phyloP scores from a whole-genome alignment of 1,284 basidiomycete genomes.

The Bjerkandera adusta region DNA sequence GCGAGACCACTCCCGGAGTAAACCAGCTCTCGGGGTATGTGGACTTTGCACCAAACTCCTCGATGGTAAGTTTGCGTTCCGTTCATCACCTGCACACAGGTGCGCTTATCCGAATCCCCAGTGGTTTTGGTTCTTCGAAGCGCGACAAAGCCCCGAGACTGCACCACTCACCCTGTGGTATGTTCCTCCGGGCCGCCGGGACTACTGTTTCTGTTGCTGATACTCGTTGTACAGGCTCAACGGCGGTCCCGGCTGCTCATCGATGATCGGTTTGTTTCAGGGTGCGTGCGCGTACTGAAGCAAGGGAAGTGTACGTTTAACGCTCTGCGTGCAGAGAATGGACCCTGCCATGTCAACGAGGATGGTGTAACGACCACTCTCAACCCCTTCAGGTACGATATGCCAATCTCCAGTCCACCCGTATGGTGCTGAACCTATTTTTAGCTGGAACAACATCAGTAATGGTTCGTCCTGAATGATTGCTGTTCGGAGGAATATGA shows the following conservation, averaged over 20 bases:
- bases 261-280: constrained; percentile 68
- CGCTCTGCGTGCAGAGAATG: constrained; percentile 55
- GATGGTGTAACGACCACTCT: constrained; percentile 49
- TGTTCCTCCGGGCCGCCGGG: constrained; percentile 12
- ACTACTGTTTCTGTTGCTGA: constrained; percentile 1
- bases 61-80: constrained; percentile 41
- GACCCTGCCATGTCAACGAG: constrained; percentile 56
- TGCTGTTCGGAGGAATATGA: neutral
- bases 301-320: too few relatives aligned
- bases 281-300: too few relatives aligned
- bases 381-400: constrained; percentile 50
- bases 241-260: constrained; percentile 61
- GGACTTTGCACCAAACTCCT: constrained; percentile 58
- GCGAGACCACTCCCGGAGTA: constrained; percentile 70
- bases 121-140: constrained; percentile 78
- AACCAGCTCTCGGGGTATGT: constrained; percentile 69
- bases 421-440: neutral
- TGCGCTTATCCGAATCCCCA: constrained; percentile 22
- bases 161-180: constrained; percentile 69
- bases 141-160: constrained; percentile 53
- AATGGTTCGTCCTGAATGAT: constrained; percentile 43
- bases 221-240: constrained; percentile 40
- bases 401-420: neutral
- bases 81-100: constrained; percentile 18
- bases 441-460: constrained; percentile 67